A percentile compares a stretch with the other conserved stretches of the same genome.
phyloP scores from a whole-genome alignment of 768 basidiomycete species.

The Leccinum rimulosum region DNA sequence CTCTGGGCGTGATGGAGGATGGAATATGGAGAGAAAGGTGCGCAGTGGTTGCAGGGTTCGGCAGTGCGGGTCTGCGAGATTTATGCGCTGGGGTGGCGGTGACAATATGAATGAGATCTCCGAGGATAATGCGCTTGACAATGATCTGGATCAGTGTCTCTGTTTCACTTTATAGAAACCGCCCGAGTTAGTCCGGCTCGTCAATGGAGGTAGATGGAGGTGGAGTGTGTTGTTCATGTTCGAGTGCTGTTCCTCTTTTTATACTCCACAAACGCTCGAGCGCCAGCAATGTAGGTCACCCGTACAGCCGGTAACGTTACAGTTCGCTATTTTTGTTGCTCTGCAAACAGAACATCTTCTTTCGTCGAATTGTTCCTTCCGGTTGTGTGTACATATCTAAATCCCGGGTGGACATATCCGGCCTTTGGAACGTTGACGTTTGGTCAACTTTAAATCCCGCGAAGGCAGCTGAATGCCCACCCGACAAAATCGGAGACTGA shows the following conservation, averaged over 20 bases:
- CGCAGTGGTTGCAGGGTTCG: background rate
- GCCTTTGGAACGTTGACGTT: background rate
- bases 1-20: background rate
- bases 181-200: background rate
- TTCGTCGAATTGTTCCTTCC: background rate
- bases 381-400: background rate
- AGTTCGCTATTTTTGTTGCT: background rate
- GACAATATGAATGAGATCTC: slow-evolving; percentile 6
- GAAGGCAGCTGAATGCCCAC: background rate
- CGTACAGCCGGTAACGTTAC: background rate
- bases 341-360: background rate
- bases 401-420: background rate
- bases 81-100: slow-evolving; percentile 3
- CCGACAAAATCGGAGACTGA: background rate
- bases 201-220: background rate
- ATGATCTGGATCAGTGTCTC: slow-evolving; percentile 11
- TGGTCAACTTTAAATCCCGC: background rate
- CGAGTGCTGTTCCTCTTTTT: background rate
- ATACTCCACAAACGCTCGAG: background rate
- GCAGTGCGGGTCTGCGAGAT: background rate
- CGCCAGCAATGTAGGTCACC: too few relatives aligned
- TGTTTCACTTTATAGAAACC: background rate
- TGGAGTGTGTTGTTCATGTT: background rate
- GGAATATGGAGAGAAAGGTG: background rate
- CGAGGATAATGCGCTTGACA: slow-evolving; percentile 3